Evolutionary conservation across 768 basidiomycete species (phyloP).

Genomic region (Daedaleopsis nitida): DNA sequence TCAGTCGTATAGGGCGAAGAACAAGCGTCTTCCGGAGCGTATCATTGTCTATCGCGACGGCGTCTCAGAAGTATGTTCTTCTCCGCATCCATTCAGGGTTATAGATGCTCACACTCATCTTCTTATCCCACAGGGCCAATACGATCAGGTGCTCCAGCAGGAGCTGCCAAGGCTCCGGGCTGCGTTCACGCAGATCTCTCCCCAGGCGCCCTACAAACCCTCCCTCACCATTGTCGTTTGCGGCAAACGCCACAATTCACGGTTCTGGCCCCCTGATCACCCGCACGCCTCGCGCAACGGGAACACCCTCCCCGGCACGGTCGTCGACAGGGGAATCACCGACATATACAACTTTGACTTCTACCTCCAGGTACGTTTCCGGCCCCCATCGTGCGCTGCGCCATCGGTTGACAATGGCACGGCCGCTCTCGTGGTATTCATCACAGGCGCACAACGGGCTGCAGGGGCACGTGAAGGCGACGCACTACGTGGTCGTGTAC

Average conservation of each 20-base stretch:
- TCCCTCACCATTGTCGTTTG: slow-evolving; percentile 74
- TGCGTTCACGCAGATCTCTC: slow-evolving; percentile 56
- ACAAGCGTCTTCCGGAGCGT: slow-evolving; percentile 58
- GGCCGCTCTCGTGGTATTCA: neutral
- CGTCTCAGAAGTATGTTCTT: slow-evolving; percentile 66
- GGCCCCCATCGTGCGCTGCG: neutral
- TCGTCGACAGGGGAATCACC: slow-evolving; percentile 80
- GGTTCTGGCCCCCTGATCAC: slow-evolving; percentile 58
- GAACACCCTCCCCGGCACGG: slow-evolving; percentile 78
- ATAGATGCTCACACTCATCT: neutral
- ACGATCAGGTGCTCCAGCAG: slow-evolving; percentile 54
- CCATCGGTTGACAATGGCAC: neutral
- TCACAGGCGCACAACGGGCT: slow-evolving; percentile 72
- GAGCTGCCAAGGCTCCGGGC: slow-evolving; percentile 65
- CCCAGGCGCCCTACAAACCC: slow-evolving; percentile 56
- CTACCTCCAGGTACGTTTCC: slow-evolving; percentile 32
- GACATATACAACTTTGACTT: slow-evolving; percentile 37
- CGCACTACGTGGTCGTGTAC: slow-evolving; percentile 80
- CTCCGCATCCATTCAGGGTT: neutral
- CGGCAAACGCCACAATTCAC: slow-evolving; percentile 70
- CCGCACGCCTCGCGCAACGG: slow-evolving; percentile 62
- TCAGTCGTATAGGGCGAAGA: slow-evolving; percentile 55
- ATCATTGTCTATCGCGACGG: slow-evolving; percentile 80
- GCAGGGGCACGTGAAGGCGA: slow-evolving; percentile 70
- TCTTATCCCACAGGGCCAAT: slow-evolving; percentile 60